Base-by-base conservation (phyloP, 768 basidiomycete genomes). In the Leucocoprinus leucothites region DNA sequence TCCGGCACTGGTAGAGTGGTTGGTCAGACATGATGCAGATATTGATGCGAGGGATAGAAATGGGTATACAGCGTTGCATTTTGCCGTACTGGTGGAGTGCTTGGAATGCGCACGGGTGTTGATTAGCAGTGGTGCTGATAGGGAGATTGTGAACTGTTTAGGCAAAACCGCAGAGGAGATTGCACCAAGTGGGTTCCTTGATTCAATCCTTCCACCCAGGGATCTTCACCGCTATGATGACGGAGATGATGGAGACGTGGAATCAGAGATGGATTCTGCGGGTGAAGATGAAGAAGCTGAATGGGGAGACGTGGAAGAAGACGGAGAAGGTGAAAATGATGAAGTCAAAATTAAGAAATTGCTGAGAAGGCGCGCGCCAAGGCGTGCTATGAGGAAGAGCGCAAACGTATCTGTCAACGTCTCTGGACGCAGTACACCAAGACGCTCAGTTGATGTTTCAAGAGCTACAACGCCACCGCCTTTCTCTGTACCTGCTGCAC, bases 21-120 rank as follows among this genome's bases (percentile, higher is more conserved):
- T 99, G 54, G 71, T 96, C 54, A 70, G 74, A 3, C 88, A 81
- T 51, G 82, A 79, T 6, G 84, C 87, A 35, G 91, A 94, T 65
- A 60, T 94, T 51, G 93, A 98, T 65, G 79, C 78, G 13, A 84
- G 91, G 47, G 97, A 99, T 69, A 77, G 82, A 46, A 96, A 94
- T 68, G 96, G 96, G 13, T 92, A 81, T 66, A 98, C 95, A 0
- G 84, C 97, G 0, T 71, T 98, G 31, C 91, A 95, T 70, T 89
- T 95, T 63, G 90, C 94, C 16, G 87, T 84, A 0, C 70, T 95
- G 31, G 75, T 74, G 6, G 80, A 79, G 21, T 84, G 88, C 13
- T 72, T 74, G 51, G 75, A 79, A 9, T 94, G 91, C 68, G 80
- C 82, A 1, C 72, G 76, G 44, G 68, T 86, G 4, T 74, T 99